Conservation (phyloP, 495 filamentous ascomycete genomes). For the Aspergillus ellipticus region DNA sequence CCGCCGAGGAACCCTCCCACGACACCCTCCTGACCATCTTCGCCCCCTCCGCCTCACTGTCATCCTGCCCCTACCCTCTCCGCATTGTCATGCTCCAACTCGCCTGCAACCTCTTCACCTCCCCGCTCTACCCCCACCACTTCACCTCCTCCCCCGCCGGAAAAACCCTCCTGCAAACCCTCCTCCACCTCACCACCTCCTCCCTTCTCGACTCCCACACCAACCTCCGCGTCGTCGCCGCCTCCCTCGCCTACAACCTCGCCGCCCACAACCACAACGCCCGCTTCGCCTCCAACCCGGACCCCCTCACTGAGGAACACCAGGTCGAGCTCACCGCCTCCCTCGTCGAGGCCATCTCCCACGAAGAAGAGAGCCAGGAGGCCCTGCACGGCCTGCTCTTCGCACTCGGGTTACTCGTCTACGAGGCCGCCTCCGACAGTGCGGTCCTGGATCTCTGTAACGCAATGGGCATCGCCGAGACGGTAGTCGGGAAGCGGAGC, state of each 20-base stretch:
- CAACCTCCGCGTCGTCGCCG: constrained; percentile 67
- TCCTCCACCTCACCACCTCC: constrained; percentile 45
- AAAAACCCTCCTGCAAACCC: constrained; percentile 1
- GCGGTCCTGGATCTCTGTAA: constrained; percentile 71
- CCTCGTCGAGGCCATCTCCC: constrained; percentile 67
- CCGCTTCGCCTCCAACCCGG: constrained; percentile 53
- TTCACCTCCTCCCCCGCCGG: constrained; percentile 28
- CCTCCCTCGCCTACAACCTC: constrained; percentile 81
- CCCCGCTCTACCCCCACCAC: constrained; percentile 45
- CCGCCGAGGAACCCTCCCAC: constrained; percentile 70
- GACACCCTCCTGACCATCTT: constrained; percentile 63
- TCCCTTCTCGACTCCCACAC: constrained; percentile 52
- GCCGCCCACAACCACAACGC: constrained; percentile 63
- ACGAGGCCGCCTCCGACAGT: constrained; percentile 62
- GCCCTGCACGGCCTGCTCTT: constrained; percentile 67
- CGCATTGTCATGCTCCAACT: constrained; percentile 73
- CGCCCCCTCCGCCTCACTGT: constrained; percentile 47
- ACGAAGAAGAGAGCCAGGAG: constrained; percentile 65
- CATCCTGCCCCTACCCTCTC: constrained; percentile 69
- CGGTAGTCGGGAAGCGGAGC: constrained; percentile 50
- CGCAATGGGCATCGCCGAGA: constrained; percentile 63
- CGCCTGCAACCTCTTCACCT: constrained; percentile 60
- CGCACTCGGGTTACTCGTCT: constrained; percentile 69
- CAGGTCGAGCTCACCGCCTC: constrained; percentile 78
- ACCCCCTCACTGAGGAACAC: constrained; percentile 60